phyloP scores from a whole-genome alignment of 2,329 filamentous ascomycete genomes.

The Emydomyces testavorans region DNA sequence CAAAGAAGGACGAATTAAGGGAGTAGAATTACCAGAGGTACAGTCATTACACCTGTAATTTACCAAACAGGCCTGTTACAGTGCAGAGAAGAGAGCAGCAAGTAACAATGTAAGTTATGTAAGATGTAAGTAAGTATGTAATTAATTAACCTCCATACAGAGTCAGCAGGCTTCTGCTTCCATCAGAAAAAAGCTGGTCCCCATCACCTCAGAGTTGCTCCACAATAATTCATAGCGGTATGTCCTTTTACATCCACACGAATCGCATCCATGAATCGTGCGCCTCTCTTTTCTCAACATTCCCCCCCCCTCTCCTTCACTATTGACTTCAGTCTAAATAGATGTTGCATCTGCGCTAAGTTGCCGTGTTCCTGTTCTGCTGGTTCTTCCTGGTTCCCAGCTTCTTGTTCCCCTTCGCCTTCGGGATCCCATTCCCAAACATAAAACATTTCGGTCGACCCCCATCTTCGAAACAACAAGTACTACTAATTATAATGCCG shows the following conservation, averaged over 20 bases:
- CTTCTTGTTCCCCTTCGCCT: constrained; percentile 4
- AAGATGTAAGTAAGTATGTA: no score
- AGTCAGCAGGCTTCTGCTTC: background rate
- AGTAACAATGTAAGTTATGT: no score
- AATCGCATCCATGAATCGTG: constrained; percentile 10
- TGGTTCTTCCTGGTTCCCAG: constrained; percentile 11
- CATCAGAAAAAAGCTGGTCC: background rate
- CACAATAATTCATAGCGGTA: constrained; percentile 6
- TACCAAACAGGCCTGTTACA: background rate
- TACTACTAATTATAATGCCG: constrained; percentile 10
- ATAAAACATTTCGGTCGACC: constrained; percentile 10
- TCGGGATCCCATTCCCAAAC: background rate
- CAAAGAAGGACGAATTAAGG: no score
- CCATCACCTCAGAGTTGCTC: constrained; percentile 2
- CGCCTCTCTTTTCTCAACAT: background rate
- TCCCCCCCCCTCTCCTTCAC: background rate
- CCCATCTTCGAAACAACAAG: background rate
- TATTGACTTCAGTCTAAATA: constrained; percentile 12
- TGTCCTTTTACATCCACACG: constrained; percentile 4
- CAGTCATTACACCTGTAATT: no score
- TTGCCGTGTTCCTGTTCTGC: background rate
- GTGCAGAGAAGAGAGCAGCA: no score
- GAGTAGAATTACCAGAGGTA: no score
- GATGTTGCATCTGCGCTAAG: constrained; percentile 11
- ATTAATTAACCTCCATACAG: no score